A percentile compares a stretch with the other conserved stretches of the same genome.
phyloP scores from a whole-genome alignment of 345 rosid genomes.

The Raphanus sativus region DNA sequence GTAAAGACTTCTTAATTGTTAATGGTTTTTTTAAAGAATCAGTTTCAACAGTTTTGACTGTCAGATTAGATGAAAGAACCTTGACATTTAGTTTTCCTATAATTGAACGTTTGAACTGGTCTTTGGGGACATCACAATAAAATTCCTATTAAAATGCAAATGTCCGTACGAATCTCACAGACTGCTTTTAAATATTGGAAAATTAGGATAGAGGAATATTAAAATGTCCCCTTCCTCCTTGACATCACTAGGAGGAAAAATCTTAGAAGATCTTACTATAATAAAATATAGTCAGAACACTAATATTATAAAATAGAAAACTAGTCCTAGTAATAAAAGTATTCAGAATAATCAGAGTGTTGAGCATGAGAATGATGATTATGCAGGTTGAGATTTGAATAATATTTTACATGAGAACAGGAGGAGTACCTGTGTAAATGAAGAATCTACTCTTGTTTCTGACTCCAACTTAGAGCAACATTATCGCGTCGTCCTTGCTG shows the following conservation, averaged over 20 bases:
- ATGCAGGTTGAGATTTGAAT: not conserved
- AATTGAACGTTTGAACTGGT: slow-evolving; percentile 26
- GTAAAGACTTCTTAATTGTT: not conserved
- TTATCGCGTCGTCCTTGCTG: no score
- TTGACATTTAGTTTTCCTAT: not conserved
- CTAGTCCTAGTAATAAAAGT: not conserved
- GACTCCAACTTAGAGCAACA: no score
- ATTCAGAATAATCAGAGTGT: not conserved
- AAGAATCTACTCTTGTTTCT: not conserved
- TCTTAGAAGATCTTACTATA: not conserved
- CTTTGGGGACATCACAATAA: slow-evolving; percentile 5
- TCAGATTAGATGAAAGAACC: not conserved
- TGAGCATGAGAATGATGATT: not conserved
- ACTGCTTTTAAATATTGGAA: not conserved
- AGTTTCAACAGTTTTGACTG: slow-evolving; percentile 10
- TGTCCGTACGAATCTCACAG: slow-evolving; percentile 8
- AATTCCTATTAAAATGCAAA: slow-evolving; percentile 1
- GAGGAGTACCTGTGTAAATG: not conserved
- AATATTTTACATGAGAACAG: not conserved
- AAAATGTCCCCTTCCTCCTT: not conserved
- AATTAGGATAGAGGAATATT: not conserved
- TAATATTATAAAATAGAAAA: no score
- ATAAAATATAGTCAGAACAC: not conserved
- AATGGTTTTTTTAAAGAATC: not conserved
- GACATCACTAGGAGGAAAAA: not conserved